Evolutionary conservation across 163 green algal genomes (phyloP).

Genomic region (Chlorella variabilis): DNA sequence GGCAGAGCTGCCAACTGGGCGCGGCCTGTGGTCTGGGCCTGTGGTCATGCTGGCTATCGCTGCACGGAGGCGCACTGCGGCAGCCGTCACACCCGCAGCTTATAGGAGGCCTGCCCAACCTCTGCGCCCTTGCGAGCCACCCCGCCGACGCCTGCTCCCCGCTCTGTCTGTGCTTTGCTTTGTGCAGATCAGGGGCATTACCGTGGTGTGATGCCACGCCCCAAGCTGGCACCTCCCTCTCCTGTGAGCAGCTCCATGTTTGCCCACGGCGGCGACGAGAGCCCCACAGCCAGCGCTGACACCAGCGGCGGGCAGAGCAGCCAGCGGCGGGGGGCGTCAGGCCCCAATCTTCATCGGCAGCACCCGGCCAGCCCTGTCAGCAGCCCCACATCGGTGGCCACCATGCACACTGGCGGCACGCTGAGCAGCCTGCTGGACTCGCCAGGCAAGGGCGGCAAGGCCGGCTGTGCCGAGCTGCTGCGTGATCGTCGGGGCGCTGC

Average conservation of each 20-base stretch:
- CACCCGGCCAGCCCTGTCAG: background rate
- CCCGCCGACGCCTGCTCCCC: background rate
- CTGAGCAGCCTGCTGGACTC: conserved; percentile 3
- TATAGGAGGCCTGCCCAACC: no score
- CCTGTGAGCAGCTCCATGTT: background rate
- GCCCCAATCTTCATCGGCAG: no score
- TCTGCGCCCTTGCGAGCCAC: no score
- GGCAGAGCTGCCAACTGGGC: no score
- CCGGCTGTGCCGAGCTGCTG: no score
- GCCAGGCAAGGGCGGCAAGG: background rate
- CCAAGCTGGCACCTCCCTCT: conserved; percentile 2
- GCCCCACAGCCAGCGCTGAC: background rate
- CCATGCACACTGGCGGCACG: background rate
- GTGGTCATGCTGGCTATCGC: no score
- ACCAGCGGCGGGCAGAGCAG: background rate
- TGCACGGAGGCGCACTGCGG: no score
- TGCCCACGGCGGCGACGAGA: background rate
- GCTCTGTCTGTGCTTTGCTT: background rate
- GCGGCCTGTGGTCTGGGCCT: no score
- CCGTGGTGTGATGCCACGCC: conserved; percentile 1
- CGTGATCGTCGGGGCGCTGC: no score
- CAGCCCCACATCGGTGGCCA: conserved; percentile 11
- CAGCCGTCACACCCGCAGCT: no score
- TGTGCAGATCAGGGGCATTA: conserved; percentile 29
- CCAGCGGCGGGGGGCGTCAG: background rate